phyloP scores from a whole-genome alignment of 345 rosid species.

The Eucalyptus marginata region DNA sequence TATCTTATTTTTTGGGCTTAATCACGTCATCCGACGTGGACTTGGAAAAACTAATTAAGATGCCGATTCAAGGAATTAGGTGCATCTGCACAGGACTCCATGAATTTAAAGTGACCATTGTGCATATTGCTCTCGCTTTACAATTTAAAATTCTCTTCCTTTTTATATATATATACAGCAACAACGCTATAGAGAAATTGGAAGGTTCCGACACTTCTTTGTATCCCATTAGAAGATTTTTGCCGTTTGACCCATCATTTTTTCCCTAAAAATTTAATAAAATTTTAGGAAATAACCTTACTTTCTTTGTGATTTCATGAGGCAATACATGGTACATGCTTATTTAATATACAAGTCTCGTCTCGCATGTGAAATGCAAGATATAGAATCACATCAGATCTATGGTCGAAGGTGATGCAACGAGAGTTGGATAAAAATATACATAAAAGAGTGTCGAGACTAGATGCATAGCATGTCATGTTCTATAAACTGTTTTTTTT shows the following conservation, averaged over 20 bases:
- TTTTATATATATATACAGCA: not conserved
- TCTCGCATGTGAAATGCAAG: not conserved
- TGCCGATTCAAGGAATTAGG: not conserved
- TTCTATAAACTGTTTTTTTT: no score
- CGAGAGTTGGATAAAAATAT: not conserved
- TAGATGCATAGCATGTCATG: not conserved
- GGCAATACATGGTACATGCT: not conserved
- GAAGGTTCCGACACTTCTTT: not conserved
- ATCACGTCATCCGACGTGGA: not conserved
- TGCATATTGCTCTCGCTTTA: not conserved
- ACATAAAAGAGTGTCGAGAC: not conserved
- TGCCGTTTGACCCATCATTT: not conserved
- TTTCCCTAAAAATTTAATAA: not conserved
- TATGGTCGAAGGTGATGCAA: not conserved
- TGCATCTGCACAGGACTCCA: not conserved
- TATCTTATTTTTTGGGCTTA: not conserved
- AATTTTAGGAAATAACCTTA: not conserved
- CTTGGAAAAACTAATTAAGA: not conserved
- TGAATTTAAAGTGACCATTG: not conserved
- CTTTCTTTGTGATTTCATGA: not conserved
- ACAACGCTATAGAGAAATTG: not conserved
- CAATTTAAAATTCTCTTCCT: not conserved
- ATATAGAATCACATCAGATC: not conserved
- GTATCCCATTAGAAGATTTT: not conserved
- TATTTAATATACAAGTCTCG: not conserved